Conservation (phyloP, 257 asterid genomes). For the Solanum clarkiae region DNA sequence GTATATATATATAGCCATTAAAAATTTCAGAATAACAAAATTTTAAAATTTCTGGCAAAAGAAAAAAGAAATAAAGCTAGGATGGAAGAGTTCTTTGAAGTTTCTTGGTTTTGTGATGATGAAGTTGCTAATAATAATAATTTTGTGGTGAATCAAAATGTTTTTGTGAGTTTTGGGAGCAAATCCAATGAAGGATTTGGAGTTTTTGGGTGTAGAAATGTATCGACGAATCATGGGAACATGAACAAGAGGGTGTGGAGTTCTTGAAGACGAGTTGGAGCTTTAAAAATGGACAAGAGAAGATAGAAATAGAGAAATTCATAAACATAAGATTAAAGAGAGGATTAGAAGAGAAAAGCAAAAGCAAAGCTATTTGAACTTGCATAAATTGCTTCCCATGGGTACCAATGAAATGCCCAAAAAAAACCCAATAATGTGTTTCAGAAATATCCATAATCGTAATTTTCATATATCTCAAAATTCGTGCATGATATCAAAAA, state of each 20-base stretch:
- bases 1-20: neutral
- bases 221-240: neutral
- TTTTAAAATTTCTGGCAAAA: neutral
- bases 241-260: conserved; percentile 30
- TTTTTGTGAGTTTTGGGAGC: conserved; percentile 12
- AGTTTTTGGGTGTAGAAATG: neutral
- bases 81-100: conserved; percentile 21
- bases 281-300: neutral
- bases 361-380: conserved; percentile 12
- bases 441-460: too few species aligned
- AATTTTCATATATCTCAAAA: too few species aligned
- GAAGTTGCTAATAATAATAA: neutral
- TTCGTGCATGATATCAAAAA: too few species aligned
- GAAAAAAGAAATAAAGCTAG: neutral
- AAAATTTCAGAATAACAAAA: neutral
- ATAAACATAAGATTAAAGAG: conserved; percentile 33
- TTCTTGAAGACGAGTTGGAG: conserved; percentile 25
- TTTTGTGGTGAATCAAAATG: conserved; percentile 7
- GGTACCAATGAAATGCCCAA: conserved; percentile 15
- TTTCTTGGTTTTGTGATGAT: conserved; percentile 2
- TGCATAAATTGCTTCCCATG: conserved; percentile 29
- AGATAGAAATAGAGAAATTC: conserved; percentile 7
- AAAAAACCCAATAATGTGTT: too few species aligned
- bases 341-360: conserved; percentile 41
- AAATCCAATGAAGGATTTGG: conserved; percentile 2